Evolutionary conservation across 2,329 filamentous ascomycete genomes (phyloP), one percentile per base, ranked within the genome.

Genomic region (Claviceps paspali): DNA sequence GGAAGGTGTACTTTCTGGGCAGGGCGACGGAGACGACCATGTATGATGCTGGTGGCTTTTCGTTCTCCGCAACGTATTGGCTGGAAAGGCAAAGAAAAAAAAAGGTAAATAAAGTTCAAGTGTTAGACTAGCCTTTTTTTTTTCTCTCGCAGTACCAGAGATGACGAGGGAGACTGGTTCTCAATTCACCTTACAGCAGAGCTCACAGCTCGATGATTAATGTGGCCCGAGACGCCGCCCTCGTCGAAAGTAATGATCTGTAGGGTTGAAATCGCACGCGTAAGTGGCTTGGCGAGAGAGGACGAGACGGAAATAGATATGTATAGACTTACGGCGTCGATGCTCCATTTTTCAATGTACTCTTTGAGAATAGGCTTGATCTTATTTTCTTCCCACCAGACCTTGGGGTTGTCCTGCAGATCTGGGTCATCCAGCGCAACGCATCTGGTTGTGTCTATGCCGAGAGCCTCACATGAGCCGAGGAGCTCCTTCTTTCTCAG

Each of bases 211-310:
- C 56, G 42, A 38, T 62, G 59, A 36, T 62, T 61, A 35, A 61
- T 50, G 37, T 62, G 58, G 5, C 56, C 55, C 2, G 56, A 60
- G 5, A 61, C 52, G 12, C 58, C 59, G 18, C 54, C 54, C n/a
- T 55, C 39, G 29, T 62, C 59, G 39, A 62, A 62, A 0, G 58
- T 62, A 35, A 61, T 51, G 36, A 62, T 60, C 54, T 48, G 28
- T 18, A 7, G 30, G 10, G 21, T 8, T 5, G 5, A 5, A 5
- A 5, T 22, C 52, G 10, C n/a, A n/a, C n/a, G 3, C 14, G 38
- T 32, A 3, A 12, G 19, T 17, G n/a, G 26, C 24, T 29, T 8
- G 19, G 19, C 18, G 14, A 15, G 15, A 26, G n/a, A 9, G 15
- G n/a, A n/a, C n/a, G n/a, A n/a, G n/a, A n/a, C n/a, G n/a, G n/a